Evolutionary conservation across 164 flowering plant species (phyloP).

Genomic region (Platanus orientalis): DNA sequence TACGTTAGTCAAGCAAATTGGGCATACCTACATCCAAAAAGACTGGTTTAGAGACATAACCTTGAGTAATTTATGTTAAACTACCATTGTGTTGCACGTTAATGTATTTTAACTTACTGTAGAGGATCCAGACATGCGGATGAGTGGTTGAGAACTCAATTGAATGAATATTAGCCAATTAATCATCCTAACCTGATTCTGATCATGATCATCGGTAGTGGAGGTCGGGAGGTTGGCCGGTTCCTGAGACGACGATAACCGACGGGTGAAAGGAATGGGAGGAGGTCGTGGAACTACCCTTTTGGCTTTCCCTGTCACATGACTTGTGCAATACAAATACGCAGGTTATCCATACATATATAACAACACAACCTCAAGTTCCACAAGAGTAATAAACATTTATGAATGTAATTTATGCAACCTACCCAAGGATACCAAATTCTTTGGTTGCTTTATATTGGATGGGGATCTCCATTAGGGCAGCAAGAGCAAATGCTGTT

Average conservation of each 20-base stretch:
- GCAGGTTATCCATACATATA: neutral
- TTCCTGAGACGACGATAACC: conserved; percentile 9
- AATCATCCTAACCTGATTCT: conserved; percentile 26
- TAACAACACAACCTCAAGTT: neutral
- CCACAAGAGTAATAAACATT: neutral
- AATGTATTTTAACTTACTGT: too few species aligned
- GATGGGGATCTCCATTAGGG: conserved; percentile 76
- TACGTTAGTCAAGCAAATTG: conserved; percentile 47
- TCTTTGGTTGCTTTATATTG: conserved; percentile 66
- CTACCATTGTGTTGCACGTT: too few species aligned
- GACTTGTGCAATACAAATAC: conserved; percentile 25
- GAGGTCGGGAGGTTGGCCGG: conserved; percentile 22
- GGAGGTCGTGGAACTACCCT: conserved; percentile 53
- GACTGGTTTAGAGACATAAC: neutral
- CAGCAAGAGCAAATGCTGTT: conserved; percentile 79
- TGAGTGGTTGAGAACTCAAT: too few species aligned
- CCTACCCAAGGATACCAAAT: conserved; percentile 52
- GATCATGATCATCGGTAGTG: conserved; percentile 20
- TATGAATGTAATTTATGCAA: neutral
- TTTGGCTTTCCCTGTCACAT: conserved; percentile 45
- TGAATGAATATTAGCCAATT: too few species aligned
- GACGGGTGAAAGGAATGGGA: conserved; percentile 35
- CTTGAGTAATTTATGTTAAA: too few species aligned
- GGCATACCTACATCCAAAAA: conserved; percentile 25
- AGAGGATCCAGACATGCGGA: too few species aligned